Percentiles rank a stretch among this genome's conserved stretches.
phyloP scores from a whole-genome alignment of 805 yeast genomes.

The Brettanomyces custersianus region DNA sequence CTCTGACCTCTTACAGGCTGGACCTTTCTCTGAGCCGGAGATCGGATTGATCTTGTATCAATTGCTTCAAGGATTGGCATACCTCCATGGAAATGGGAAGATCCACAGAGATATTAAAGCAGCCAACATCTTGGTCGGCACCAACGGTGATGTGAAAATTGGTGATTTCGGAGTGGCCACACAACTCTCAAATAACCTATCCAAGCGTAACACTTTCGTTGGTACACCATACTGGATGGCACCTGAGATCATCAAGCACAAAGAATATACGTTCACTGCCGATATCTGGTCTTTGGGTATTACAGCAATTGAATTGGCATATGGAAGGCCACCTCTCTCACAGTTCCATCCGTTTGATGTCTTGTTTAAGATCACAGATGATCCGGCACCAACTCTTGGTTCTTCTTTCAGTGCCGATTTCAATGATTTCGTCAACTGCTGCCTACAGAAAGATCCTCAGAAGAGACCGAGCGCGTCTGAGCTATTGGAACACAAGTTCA shows the following conservation, averaged over 20 bases:
- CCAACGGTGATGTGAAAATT: slow-evolving; percentile 67
- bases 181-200: slow-evolving; percentile 48
- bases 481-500: slow-evolving; percentile 57
- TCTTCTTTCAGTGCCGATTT: slow-evolving; percentile 31
- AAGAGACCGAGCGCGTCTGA: slow-evolving; percentile 56
- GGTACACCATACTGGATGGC: slow-evolving; percentile 31
- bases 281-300: slow-evolving; percentile 80
- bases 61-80: slow-evolving; percentile 50
- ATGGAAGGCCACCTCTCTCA: slow-evolving; percentile 63
- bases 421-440: slow-evolving; percentile 57
- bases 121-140: slow-evolving; percentile 72
- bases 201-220: slow-evolving; percentile 29
- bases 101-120: slow-evolving; percentile 94
- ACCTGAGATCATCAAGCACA: slow-evolving; percentile 45
- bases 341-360: slow-evolving; percentile 49
- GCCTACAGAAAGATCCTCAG: slow-evolving; percentile 64
- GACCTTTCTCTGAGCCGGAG: slow-evolving; percentile 47
- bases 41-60: slow-evolving; percentile 48
- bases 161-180: slow-evolving; percentile 98
- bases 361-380: slow-evolving; percentile 39
- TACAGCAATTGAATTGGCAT: slow-evolving; percentile 63
- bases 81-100: slow-evolving; percentile 63
- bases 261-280: slow-evolving; percentile 58
- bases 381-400: slow-evolving; percentile 35
- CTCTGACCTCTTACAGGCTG: slow-evolving; percentile 50